phyloP scores from a whole-genome alignment of 495 filamentous ascomycete genomes.

The Extremus antarcticus region DNA sequence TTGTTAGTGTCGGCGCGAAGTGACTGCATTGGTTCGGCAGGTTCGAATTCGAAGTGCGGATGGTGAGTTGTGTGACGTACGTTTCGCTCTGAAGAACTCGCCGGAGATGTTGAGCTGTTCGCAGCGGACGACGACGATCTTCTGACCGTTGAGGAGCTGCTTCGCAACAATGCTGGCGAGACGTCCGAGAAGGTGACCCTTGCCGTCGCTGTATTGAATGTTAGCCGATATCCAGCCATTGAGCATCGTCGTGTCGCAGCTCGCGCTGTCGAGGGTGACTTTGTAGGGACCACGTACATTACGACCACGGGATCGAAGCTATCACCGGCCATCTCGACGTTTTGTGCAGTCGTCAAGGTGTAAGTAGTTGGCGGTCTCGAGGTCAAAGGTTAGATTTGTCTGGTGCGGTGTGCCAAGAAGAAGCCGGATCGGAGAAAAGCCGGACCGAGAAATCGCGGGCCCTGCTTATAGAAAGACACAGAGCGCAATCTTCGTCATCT shows the following conservation, averaged over 20 bases:
- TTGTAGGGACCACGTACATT: constrained; percentile 39
- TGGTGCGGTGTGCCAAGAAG: too few relatives aligned
- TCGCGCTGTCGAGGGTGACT: too few relatives aligned
- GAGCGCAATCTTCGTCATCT: background rate
- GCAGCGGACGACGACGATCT: constrained; percentile 97
- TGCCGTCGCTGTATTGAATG: constrained; percentile 68
- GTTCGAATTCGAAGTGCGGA: too few relatives aligned
- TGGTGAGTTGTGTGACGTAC: constrained; percentile 55
- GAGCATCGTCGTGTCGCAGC: too few relatives aligned
- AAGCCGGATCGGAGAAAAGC: too few relatives aligned
- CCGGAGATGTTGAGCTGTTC: constrained; percentile 99
- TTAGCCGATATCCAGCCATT: background rate
- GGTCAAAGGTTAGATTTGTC: too few relatives aligned
- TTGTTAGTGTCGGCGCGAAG: constrained; percentile 3
- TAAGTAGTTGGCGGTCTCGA: background rate
- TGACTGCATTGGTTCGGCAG: background rate
- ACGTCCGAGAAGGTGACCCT: constrained; percentile 98
- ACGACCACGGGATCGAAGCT: constrained; percentile 85
- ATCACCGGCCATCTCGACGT: constrained; percentile 64
- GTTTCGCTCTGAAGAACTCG: constrained; percentile 99
- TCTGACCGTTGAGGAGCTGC: constrained; percentile 98
- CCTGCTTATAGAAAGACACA: background rate
- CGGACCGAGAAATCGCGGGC: too few relatives aligned
- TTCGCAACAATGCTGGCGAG: constrained; percentile 98
- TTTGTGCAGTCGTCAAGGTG: background rate